These are phyloP conservation scores for Rhizopogon salebrosus DNA, from an alignment of 768 basidiomycete species.

Conservation along the genomic window DNA sequence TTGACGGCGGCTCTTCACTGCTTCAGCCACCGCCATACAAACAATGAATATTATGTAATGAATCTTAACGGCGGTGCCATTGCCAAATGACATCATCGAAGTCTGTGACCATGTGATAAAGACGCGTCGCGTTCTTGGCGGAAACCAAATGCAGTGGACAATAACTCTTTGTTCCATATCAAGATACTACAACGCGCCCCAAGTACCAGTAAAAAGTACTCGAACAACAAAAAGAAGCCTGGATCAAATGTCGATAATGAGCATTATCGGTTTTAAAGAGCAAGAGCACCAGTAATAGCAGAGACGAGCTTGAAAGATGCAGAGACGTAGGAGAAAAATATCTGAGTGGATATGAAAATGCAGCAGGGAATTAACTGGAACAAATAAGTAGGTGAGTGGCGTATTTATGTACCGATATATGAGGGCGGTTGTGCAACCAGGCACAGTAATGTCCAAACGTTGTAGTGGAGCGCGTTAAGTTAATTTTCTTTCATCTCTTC, in stretches of 20 bases:
- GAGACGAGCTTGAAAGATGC: not conserved
- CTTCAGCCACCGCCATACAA: too few species aligned
- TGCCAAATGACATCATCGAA: too few species aligned
- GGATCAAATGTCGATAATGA: not conserved
- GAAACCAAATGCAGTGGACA: too few species aligned
- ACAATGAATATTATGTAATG: too few species aligned
- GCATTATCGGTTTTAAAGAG: not conserved
- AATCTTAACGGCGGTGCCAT: too few species aligned
- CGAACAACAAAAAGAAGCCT: not conserved
- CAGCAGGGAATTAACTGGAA: slow-evolving; percentile 1
- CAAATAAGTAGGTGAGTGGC: not conserved
- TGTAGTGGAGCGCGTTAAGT: not conserved
- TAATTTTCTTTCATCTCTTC: slow-evolving; percentile 20
- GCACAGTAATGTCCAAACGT: not conserved
- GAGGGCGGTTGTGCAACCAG: not conserved
- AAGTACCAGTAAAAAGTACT: not conserved
- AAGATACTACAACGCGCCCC: not conserved
- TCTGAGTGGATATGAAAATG: not conserved
- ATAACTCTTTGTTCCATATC: not conserved
- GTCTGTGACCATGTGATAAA: too few species aligned
- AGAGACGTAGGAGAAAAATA: not conserved
- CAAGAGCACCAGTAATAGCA: not conserved
- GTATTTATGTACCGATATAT: not conserved
- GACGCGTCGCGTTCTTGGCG: too few species aligned
- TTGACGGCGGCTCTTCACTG: too few species aligned